Conservation (phyloP, 2,329 filamentous ascomycete species). For the Dactylella cylindrospora region DNA sequence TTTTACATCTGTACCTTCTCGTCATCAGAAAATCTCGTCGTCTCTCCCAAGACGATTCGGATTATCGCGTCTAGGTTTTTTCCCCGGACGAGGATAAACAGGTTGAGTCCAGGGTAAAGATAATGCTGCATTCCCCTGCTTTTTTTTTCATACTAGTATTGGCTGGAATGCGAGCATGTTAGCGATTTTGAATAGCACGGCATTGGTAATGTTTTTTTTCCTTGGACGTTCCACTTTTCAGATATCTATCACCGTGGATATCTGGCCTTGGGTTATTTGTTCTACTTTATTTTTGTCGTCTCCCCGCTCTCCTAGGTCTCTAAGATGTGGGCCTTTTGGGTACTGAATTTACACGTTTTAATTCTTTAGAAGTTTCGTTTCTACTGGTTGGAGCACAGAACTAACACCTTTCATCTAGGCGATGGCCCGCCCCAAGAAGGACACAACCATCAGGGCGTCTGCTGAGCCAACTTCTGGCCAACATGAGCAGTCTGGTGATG, state of each 20-base stretch:
- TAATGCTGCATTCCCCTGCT: neutral
- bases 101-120: neutral
- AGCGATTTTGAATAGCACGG: slow-evolving; percentile 32
- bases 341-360: too few species aligned
- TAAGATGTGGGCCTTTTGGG: too few species aligned
- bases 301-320: too few species aligned
- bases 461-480: slow-evolving; percentile 6
- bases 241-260: neutral
- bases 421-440: slow-evolving; percentile 38
- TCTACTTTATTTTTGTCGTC: neutral
- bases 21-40: neutral
- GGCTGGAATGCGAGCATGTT: slow-evolving; percentile 43
- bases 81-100: slow-evolving; percentile 8
- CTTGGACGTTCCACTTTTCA: neutral
- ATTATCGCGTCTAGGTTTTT: slow-evolving; percentile 17
- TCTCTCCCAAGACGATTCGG: slow-evolving; percentile 1
- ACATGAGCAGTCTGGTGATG: slow-evolving; percentile 10
- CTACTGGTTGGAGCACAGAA: too few species aligned
- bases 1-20: slow-evolving; percentile 29
- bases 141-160: slow-evolving; percentile 22
- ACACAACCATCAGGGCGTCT: slow-evolving; percentile 8
- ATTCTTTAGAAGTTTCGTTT: too few species aligned
- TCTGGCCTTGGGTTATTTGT: neutral
- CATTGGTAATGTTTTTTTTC: slow-evolving; percentile 29
- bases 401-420: too few species aligned